Percentiles rank a stretch among this genome's conserved stretches.
phyloP scores from a whole-genome alignment of 73 alveolate species.

The Tetrahymena malaccensis region DNA sequence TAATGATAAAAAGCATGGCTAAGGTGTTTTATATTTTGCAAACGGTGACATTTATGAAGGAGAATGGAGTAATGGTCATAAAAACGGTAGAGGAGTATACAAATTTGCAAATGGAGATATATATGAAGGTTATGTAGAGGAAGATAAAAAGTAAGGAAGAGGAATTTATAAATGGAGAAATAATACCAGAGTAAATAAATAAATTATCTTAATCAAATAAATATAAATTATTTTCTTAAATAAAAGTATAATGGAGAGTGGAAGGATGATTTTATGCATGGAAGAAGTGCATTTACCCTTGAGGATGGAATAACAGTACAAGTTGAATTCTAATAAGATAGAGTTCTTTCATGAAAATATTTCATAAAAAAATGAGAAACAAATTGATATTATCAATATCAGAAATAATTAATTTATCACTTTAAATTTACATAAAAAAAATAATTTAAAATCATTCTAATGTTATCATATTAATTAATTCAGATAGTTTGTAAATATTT shows the following conservation, averaged over 20 bases:
- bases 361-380: not conserved
- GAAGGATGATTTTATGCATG: not conserved
- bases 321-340: not conserved
- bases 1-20: slow-evolving; percentile 29
- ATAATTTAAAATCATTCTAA: too few species aligned
- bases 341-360: not conserved
- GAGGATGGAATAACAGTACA: not conserved
- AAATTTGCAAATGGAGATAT: slow-evolving; percentile 45
- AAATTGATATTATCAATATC: not conserved
- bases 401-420: not conserved
- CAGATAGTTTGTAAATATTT: too few species aligned
- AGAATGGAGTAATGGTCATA: slow-evolving; percentile 41
- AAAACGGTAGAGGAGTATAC: slow-evolving; percentile 45
- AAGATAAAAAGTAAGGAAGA: slow-evolving; percentile 36
- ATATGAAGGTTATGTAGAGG: slow-evolving; percentile 33
- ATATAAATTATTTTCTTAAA: not conserved
- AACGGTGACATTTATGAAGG: slow-evolving; percentile 48
- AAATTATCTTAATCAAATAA: not conserved
- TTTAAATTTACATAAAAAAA: too few species aligned
- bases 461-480: too few species aligned
- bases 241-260: not conserved
- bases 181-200: not conserved
- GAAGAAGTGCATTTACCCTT: not conserved
- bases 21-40: slow-evolving; percentile 13
- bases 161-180: slow-evolving; percentile 38